These are phyloP conservation scores for Citrus maxima DNA, from an alignment of 345 rosid species.

Conservation along the genomic window DNA sequence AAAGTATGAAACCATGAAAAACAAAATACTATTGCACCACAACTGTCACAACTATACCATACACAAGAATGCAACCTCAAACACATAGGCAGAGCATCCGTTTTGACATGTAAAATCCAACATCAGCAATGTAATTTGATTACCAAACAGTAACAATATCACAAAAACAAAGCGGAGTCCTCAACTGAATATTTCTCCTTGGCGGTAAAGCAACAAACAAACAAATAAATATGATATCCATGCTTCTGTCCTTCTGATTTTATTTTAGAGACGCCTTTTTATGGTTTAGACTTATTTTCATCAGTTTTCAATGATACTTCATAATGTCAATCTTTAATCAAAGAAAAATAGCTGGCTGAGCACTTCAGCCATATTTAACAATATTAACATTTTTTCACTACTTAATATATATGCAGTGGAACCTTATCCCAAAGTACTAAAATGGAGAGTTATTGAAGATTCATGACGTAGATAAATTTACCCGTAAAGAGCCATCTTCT, in stretches of 20 bases:
- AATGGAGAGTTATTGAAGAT: background rate
- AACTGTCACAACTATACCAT: background rate
- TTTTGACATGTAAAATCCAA: background rate
- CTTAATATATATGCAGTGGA: background rate
- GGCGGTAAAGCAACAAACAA: background rate
- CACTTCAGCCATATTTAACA: background rate
- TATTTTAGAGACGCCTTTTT: background rate
- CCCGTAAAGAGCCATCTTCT: conserved; percentile 74
- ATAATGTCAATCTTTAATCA: background rate
- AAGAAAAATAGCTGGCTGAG: background rate
- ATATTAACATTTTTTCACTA: background rate
- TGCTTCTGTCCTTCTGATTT: background rate
- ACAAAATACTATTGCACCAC: background rate
- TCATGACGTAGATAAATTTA: background rate
- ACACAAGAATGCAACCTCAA: background rate
- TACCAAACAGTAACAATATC: background rate
- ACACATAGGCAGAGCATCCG: background rate
- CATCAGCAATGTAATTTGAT: background rate
- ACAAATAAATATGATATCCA: background rate
- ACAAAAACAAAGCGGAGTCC: background rate
- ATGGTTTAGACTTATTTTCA: background rate
- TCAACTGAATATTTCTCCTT: background rate
- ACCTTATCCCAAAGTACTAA: background rate
- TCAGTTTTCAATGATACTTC: background rate
- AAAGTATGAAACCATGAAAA: background rate